Conservation (phyloP, 495 filamentous ascomycete species). For the Aspergillus ostianus region DNA sequence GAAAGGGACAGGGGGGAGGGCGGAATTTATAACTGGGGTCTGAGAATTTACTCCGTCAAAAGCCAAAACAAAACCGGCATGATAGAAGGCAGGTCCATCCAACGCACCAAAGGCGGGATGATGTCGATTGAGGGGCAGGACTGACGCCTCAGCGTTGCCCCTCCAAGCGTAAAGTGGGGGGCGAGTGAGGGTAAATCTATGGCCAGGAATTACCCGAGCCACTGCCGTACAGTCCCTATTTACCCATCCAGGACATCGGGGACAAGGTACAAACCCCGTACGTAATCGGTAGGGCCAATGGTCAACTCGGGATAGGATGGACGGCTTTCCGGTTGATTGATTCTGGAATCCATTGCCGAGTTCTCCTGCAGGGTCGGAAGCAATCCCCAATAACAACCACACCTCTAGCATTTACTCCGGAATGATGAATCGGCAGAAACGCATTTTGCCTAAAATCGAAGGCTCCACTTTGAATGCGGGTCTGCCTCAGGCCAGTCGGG, state of each 20-base stretch:
- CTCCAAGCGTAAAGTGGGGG: conserved; percentile 5
- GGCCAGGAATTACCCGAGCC: conserved; percentile 7
- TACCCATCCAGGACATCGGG: not conserved
- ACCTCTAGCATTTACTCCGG: too few relatives aligned
- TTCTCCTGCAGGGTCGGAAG: not conserved
- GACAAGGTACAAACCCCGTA: too few relatives aligned
- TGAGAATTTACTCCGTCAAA: too few relatives aligned
- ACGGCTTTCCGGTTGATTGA: too few relatives aligned
- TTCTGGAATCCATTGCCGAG: not conserved
- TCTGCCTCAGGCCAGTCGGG: conserved; percentile 4
- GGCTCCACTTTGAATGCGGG: not conserved
- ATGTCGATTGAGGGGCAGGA: conserved; percentile 25
- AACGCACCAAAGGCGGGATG: conserved; percentile 12
- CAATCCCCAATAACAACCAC: too few relatives aligned
- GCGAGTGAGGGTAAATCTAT: conserved; percentile 6
- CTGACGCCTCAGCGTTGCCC: conserved; percentile 8
- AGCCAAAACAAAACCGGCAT: not conserved
- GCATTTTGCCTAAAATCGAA: conserved; percentile 14
- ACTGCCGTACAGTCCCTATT: not conserved
- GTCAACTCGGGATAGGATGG: not conserved
- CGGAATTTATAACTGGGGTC: conserved; percentile 15
- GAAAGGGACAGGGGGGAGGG: not conserved
- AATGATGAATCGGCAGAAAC: not conserved
- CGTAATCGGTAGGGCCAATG: not conserved
- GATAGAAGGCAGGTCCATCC: conserved; percentile 41